phyloP scores from a whole-genome alignment of 179 eudicot genomes.

The Heliamphora pulchella region DNA sequence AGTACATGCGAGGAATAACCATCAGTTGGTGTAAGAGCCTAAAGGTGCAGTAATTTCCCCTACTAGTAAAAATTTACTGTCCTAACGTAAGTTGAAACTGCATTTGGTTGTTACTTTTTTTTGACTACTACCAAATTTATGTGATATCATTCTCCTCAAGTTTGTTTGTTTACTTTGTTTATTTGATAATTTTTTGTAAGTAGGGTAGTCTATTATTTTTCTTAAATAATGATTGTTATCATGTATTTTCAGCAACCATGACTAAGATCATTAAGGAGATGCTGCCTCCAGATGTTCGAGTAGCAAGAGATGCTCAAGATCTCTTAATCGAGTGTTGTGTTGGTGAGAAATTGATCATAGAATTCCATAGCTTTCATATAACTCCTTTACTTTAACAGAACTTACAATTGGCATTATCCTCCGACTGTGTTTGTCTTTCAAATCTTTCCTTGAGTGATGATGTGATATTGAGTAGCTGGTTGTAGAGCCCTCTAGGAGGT shows the following conservation, averaged over 20 bases:
- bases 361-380: not conserved
- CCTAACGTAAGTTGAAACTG: not conserved
- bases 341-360: slow-evolving; percentile 39
- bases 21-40: not conserved
- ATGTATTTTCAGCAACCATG: slow-evolving; percentile 73
- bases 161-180: slow-evolving; percentile 13
- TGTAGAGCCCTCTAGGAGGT: too few relatives aligned
- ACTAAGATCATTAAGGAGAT: slow-evolving; percentile 96
- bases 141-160: not conserved
- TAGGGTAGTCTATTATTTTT: not conserved
- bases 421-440: not conserved
- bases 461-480: too few relatives aligned
- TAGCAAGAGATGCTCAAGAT: slow-evolving; percentile 97
- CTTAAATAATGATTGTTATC: slow-evolving; percentile 15
- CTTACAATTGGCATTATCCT: not conserved
- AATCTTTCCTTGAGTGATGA: not conserved
- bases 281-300: slow-evolving; percentile 98
- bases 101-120: not conserved
- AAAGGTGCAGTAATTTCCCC: not conserved
- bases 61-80: not conserved
- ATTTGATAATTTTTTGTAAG: not conserved
- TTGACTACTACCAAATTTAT: not conserved
- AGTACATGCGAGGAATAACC: not conserved
- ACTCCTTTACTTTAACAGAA: not conserved
- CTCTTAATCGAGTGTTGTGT: slow-evolving; percentile 94